phyloP scores from a whole-genome alignment of 305 asterid species.

The Fraxinus sp. region DNA sequence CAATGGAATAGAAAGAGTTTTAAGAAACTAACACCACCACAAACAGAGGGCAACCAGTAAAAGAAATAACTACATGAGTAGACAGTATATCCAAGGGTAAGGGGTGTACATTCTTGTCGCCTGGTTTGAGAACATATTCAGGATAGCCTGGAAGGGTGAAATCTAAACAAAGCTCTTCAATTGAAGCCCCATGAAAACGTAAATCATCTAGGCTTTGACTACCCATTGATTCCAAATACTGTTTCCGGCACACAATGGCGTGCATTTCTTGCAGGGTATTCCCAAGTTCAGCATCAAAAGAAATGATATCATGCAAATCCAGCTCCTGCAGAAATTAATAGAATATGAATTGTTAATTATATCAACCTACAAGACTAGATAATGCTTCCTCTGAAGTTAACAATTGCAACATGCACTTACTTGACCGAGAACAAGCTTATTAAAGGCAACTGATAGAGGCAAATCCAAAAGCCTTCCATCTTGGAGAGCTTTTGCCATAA shows the following conservation, averaged over 20 bases:
- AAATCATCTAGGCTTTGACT: conserved; percentile 51
- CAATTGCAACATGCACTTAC: conserved; percentile 37
- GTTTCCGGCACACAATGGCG: conserved; percentile 75
- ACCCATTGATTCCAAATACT: conserved; percentile 59
- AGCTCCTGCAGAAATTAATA: conserved; percentile 61
- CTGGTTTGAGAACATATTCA: conserved; percentile 70
- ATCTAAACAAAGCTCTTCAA: conserved; percentile 90
- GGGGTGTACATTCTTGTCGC: conserved; percentile 60
- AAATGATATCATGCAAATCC: conserved; percentile 81
- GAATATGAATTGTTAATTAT: conserved; percentile 9
- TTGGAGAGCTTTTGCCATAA: conserved; percentile 97
- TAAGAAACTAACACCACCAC: neutral
- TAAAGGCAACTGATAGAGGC: conserved; percentile 84
- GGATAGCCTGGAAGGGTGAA: conserved; percentile 95
- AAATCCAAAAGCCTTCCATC: conserved; percentile 97
- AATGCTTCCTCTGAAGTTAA: too few relatives aligned
- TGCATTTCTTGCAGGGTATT: conserved; percentile 86
- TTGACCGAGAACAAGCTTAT: conserved; percentile 81
- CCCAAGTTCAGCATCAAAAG: conserved; percentile 81
- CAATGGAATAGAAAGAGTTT: conserved; percentile 18
- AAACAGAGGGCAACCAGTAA: neutral
- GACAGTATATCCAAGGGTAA: neutral
- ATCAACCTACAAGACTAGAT: conserved; percentile 6
- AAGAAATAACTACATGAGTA: conserved; percentile 14
- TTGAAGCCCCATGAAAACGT: conserved; percentile 65